These are phyloP conservation scores for Psidium guajava DNA, from an alignment of 345 rosid genomes.

Conservation along the genomic window DNA sequence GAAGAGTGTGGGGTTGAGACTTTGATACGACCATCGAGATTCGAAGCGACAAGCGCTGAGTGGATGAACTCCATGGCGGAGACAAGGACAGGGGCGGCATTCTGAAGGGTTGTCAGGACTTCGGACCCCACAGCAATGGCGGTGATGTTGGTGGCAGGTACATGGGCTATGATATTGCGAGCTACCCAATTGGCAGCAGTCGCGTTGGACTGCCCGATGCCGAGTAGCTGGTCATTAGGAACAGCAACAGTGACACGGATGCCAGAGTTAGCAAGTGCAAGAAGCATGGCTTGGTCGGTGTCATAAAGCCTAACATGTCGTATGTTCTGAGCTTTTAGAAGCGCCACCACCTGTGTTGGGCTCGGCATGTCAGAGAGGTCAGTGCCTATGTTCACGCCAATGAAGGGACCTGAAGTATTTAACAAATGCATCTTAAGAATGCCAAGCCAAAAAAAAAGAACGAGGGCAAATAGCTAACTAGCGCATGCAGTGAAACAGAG, in stretches of 20 bases:
- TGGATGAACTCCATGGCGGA: slow-evolving; percentile 79
- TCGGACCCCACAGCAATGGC: slow-evolving; percentile 84
- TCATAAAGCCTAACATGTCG: slow-evolving; percentile 74
- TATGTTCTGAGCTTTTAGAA: slow-evolving; percentile 81
- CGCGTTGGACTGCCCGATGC: slow-evolving; percentile 81
- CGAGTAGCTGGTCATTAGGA: slow-evolving; percentile 93
- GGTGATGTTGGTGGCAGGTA: slow-evolving; percentile 92
- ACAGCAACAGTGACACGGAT: slow-evolving; percentile 75
- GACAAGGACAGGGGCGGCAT: slow-evolving; percentile 76
- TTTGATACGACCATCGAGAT: slow-evolving; percentile 77
- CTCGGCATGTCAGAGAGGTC: slow-evolving; percentile 84
- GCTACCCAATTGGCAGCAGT: slow-evolving; percentile 97
- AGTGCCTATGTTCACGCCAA: slow-evolving; percentile 88
- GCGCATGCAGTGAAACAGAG: background rate
- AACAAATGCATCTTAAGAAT: background rate
- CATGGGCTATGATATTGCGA: slow-evolving; percentile 69
- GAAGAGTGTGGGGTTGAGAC: slow-evolving; percentile 90
- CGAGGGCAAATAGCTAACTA: background rate
- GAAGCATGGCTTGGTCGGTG: slow-evolving; percentile 75
- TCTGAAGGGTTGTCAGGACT: slow-evolving; percentile 59
- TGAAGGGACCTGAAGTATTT: slow-evolving; percentile 45
- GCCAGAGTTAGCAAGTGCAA: slow-evolving; percentile 83
- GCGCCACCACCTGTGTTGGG: slow-evolving; percentile 77
- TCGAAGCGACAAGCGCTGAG: slow-evolving; percentile 81
- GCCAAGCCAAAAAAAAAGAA: background rate